phyloP scores from a whole-genome alignment of 1,139 yeast species.

The Yamadazyma friedrichii region DNA sequence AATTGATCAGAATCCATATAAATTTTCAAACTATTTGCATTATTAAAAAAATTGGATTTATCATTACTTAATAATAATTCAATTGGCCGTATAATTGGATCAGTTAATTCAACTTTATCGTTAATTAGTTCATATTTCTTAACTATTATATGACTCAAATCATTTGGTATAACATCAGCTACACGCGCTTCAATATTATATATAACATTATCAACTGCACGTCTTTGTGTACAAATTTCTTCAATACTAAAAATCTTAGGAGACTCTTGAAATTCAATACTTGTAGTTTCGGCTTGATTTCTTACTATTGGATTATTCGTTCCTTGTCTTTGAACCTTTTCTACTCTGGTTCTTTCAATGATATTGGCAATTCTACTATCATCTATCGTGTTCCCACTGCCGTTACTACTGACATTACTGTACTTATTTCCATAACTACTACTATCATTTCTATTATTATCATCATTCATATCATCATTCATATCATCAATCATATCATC shows the following conservation, averaged over 20 bases:
- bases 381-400: background rate
- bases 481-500: conserved; percentile 13
- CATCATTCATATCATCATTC: background rate
- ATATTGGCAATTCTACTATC: conserved; percentile 2
- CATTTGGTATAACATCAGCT: conserved; percentile 23
- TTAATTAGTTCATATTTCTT: conserved; percentile 19
- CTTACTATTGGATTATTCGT: background rate
- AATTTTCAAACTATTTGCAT: conserved; percentile 19
- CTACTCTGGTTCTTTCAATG: background rate
- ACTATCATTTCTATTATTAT: background rate
- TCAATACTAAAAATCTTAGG: conserved; percentile 4
- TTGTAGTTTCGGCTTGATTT: background rate
- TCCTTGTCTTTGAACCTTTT: background rate
- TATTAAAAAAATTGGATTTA: conserved; percentile 10
- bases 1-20: conserved; percentile 18
- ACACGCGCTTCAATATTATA: conserved; percentile 19
- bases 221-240: conserved; percentile 4
- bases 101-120: conserved; percentile 14
- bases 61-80: conserved; percentile 20
- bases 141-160: conserved; percentile 24
- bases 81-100: conserved; percentile 24
- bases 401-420: background rate
- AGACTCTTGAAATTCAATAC: conserved; percentile 2
- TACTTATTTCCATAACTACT: background rate
- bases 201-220: conserved; percentile 14